Percentiles rank a stretch among this genome's conserved stretches.
These are phyloP conservation scores for Protomyces arabidopsidicola DNA, from an alignment of 1,139 yeast genomes.

Conservation along the genomic window DNA sequence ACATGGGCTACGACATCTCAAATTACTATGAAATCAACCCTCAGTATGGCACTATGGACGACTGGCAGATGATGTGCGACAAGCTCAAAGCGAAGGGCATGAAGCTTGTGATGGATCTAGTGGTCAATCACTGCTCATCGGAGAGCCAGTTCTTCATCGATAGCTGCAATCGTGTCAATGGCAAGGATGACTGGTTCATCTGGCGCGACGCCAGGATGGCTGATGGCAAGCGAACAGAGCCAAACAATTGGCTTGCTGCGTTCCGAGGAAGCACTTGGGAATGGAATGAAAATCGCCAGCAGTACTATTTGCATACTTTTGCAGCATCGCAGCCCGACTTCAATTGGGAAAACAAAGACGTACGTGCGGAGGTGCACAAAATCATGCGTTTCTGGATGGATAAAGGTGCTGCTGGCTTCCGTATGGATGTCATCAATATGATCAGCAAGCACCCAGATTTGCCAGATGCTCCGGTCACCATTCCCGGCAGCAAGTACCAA, in stretches of 20 bases:
- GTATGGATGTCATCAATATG: conserved; percentile 55
- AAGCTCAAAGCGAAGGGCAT: conserved; percentile 51
- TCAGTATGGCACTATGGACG: conserved; percentile 52
- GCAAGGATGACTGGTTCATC: conserved; percentile 58
- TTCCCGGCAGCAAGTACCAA: conserved; percentile 46
- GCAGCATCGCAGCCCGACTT: conserved; percentile 55
- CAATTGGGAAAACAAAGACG: conserved; percentile 56
- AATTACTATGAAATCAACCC: conserved; percentile 52
- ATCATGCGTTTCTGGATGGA: conserved; percentile 55
- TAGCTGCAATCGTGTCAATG: conserved; percentile 48
- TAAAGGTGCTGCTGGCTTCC: conserved; percentile 56
- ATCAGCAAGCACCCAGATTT: conserved; percentile 51
- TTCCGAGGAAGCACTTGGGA: conserved; percentile 52
- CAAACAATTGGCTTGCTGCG: conserved; percentile 54
- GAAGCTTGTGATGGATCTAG: conserved; percentile 54
- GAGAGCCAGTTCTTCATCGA: conserved; percentile 59
- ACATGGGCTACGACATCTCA: conserved; percentile 61
- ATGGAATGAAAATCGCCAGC: conserved; percentile 51
- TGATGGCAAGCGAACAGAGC: conserved; percentile 51
- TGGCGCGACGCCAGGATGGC: conserved; percentile 51
- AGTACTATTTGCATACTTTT: conserved; percentile 53
- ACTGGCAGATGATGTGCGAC: conserved; percentile 50
- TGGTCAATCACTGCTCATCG: conserved; percentile 55
- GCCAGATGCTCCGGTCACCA: conserved; percentile 50
- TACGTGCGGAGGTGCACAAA: conserved; percentile 50